Percentiles rank a stretch among this genome's conserved stretches.
Evolutionary conservation across 1,284 basidiomycete species (phyloP).

Genomic region (Pyrrhoderma lamaoense): DNA sequence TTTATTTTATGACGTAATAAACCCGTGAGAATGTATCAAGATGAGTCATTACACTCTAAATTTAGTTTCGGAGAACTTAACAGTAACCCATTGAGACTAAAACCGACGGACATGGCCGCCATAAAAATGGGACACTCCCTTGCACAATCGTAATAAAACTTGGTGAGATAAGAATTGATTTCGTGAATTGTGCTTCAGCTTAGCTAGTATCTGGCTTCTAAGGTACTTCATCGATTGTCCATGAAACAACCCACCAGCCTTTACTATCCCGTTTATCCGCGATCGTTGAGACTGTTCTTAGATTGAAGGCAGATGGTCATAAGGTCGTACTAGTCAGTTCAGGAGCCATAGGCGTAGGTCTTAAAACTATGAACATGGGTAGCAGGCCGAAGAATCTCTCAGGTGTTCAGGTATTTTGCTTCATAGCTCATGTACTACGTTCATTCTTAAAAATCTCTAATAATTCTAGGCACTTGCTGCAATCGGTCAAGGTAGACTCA

Average conservation of each 20-base stretch:
- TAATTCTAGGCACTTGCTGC: slow-evolving; percentile 78
- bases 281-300: slow-evolving; percentile 86
- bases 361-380: slow-evolving; percentile 84
- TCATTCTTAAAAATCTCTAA: neutral
- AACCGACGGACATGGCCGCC: slow-evolving; percentile 8
- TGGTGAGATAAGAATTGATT: slow-evolving; percentile 38
- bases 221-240: slow-evolving; percentile 94
- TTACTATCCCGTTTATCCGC: slow-evolving; percentile 86
- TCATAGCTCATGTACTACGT: slow-evolving; percentile 14
- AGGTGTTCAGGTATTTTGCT: slow-evolving; percentile 70
- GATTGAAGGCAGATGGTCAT: slow-evolving; percentile 77
- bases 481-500: slow-evolving; percentile 92
- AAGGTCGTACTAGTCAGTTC: slow-evolving; percentile 94
- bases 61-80: too few relatives aligned
- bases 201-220: slow-evolving; percentile 10
- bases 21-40: too few relatives aligned
- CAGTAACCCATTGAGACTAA: too few relatives aligned
- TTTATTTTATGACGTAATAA: too few relatives aligned
- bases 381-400: slow-evolving; percentile 78
- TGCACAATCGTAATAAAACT: slow-evolving; percentile 84
- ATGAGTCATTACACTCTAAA: too few relatives aligned
- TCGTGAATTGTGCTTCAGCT: neutral
- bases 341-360: slow-evolving; percentile 92
- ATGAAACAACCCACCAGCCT: slow-evolving; percentile 84
- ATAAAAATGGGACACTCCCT: slow-evolving; percentile 21